phyloP scores from a whole-genome alignment of 106 monocot species.

The Dendrobium nobile region DNA sequence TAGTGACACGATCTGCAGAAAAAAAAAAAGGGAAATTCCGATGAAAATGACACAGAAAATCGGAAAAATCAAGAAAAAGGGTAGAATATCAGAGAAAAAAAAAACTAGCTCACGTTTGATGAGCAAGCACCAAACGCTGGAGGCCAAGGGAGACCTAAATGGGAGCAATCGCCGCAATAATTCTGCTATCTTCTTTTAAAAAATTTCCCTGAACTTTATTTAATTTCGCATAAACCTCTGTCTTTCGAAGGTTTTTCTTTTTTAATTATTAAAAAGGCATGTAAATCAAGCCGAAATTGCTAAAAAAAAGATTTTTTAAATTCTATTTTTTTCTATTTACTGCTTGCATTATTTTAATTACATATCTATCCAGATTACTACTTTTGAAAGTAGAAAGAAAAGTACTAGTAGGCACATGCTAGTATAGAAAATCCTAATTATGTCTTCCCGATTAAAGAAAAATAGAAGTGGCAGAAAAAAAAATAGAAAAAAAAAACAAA shows the following conservation, averaged over 20 bases:
- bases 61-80: conserved; percentile 3
- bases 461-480: too few relatives aligned
- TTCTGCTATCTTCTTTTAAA: neutral
- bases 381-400: too few relatives aligned
- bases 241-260: neutral
- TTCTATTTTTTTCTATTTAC: neutral
- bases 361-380: neutral
- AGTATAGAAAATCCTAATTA: too few relatives aligned
- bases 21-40: neutral
- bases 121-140: neutral
- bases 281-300: conserved; percentile 20
- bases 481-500: too few relatives aligned
- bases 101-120: neutral
- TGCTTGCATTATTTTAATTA: neutral
- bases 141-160: neutral
- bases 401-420: too few relatives aligned
- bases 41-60: neutral
- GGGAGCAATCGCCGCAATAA: conserved; percentile 12
- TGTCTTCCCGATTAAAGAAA: too few relatives aligned
- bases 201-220: neutral
- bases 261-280: conserved; percentile 1
- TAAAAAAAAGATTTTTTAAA: neutral
- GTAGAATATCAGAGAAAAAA: neutral
- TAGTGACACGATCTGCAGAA: neutral
- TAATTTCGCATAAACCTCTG: neutral